Base-by-base conservation (phyloP, 352 stramenopile species). In the Globisporangium rhizosaccharum region DNA sequence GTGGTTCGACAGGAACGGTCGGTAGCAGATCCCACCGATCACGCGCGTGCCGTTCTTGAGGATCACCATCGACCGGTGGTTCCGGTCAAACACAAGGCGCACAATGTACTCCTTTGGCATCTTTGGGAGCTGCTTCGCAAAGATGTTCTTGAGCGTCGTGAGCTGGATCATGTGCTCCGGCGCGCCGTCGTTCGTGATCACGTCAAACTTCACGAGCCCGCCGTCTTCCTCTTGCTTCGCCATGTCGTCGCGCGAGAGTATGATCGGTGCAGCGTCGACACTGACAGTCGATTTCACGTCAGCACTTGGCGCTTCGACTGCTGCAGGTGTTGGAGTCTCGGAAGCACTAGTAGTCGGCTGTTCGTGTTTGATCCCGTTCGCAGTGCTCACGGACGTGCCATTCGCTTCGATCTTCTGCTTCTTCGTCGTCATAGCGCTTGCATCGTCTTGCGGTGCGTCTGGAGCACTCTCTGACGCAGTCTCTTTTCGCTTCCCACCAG, bases 41-140 rank as follows among this genome's bases (percentile, higher is more conserved):
- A 98, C 92, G n/a, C 81, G 72, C 51, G 80, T 90, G 54, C 78
- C 82, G 58, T 96, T 92, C 75, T 97, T 97, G 5, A 96, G 72
- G 42, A 98, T 89, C 26, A 97, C 77, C 71, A 98, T 92, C n/a
- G 90, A 96, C 15, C 85, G 72, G 68, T 98, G 95, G 69, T 79
- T 95, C 26, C 90, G 85, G 66, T 99, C 97, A 62, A 99, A 99
- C 23, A 99, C 96, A 17, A 99, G 79, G 4, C 97, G 84, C 6
- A 98, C 95, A 65, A 99, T 99, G 77, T 99, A 99, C 65, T 99
- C 94, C 65, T 97, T 96, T 3, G 97, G 97, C 97, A 99, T 99
- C 64, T 99, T 99, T 7, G 97, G 97, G 12, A 99, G 76, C 61
- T 99, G 96, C 65, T 96, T 91, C 1, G 92, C 86, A 62, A 99